phyloP scores from a whole-genome alignment of 2,329 filamentous ascomycete species.

The Knufia petricola region DNA sequence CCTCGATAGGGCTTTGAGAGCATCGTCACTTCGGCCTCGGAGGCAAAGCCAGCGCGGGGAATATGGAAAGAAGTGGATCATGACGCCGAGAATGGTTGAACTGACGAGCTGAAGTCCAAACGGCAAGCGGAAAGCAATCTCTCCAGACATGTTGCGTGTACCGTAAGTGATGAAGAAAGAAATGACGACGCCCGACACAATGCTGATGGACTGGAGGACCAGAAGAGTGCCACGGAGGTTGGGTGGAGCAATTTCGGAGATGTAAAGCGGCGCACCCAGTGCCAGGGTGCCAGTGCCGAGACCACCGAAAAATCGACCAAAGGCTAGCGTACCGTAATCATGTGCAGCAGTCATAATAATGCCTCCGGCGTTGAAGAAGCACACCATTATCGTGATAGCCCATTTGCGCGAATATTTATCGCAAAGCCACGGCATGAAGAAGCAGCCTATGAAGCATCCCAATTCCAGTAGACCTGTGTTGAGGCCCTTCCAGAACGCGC shows the following conservation, averaged over 20 bases:
- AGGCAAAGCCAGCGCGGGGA: slow-evolving; percentile 47
- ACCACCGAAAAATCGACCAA: slow-evolving; percentile 43
- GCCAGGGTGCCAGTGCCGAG: slow-evolving; percentile 38
- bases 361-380: slow-evolving; percentile 43
- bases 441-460: too few relatives aligned
- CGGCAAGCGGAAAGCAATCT: slow-evolving; percentile 41
- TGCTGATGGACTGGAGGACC: slow-evolving; percentile 31
- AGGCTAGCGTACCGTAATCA: slow-evolving; percentile 42
- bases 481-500: slow-evolving; percentile 35
- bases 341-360: slow-evolving; percentile 43
- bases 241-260: slow-evolving; percentile 40
- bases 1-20: slow-evolving; percentile 38
- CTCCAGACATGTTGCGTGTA: slow-evolving; percentile 34
- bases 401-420: background rate
- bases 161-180: slow-evolving; percentile 36
- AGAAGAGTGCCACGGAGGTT: slow-evolving; percentile 31
- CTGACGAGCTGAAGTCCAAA: slow-evolving; percentile 40
- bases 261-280: slow-evolving; percentile 44
- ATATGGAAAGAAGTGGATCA: slow-evolving; percentile 41
- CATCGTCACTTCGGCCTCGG: slow-evolving; percentile 40
- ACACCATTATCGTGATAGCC: slow-evolving; percentile 20
- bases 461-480: slow-evolving; percentile 46
- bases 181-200: slow-evolving; percentile 30
- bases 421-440: background rate
- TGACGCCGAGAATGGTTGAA: slow-evolving; percentile 29